Base-by-base conservation (phyloP, 2,329 filamentous ascomycete genomes). In the Botryosphaeria dothidea region DNA sequence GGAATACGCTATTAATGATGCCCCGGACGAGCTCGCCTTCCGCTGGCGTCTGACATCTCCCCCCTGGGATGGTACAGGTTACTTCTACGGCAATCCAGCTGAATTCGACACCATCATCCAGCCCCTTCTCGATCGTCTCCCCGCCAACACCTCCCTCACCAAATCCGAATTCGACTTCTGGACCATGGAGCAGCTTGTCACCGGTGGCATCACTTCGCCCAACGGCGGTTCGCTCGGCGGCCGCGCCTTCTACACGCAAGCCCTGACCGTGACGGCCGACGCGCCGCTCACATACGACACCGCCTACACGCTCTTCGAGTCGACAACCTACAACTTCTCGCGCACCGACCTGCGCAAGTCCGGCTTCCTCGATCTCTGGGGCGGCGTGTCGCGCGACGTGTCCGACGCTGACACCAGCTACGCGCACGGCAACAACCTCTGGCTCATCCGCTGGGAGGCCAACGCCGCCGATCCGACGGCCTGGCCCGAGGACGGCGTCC, bases 371-470 rank as follows among this genome's bases (percentile, higher is more conserved):
- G 69, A 71, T 31, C 64, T 71, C 0, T 70, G 69, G 69, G 69
- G 69, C 21, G 69, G 69, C 19, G 61, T 68, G 23, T 64, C 65
- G 25, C 67, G 64, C 46, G 45, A 69, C 17, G 43, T 69, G 17
- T 58, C 65, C 4, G 69, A 71, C 46, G 65, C 57, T 1, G 67
- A 70, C 15, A 65, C 68, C 23, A 58, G 62, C 25, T 66, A 67
- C 38, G 66, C 63, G 4, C 67, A 71, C 36, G 67, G 68, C 27
- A 67, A 62, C 63, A 69, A 58, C 57, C 69, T 70, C 8, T 71
- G 69, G 69, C 64, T 71, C 13, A 63, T 71, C n/a, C 69, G 69
- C n/a, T 68, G 68, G 25, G 69, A 71, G 19, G 69, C 69, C 27
- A 65, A 68, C 11, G 67, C 54, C 27, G 48, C 6, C 5, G 19